Conservation (phyloP, 2,329 filamentous ascomycete species). For the Penicillium sp. region DNA sequence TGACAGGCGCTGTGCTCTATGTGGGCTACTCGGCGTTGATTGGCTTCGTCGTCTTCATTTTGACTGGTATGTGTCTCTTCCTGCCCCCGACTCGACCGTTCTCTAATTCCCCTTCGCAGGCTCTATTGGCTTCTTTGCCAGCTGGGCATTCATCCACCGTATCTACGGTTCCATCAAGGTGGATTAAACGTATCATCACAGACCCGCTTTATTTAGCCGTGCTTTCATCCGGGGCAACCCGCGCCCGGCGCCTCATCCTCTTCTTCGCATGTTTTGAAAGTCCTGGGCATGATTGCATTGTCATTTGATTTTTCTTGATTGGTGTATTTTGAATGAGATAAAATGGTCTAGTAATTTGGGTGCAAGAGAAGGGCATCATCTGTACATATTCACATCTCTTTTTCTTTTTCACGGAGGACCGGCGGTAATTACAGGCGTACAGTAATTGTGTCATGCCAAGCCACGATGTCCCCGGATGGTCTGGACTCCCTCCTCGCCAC, state of each 20-base stretch:
- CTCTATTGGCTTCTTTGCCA: constrained; percentile 92
- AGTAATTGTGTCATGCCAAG: constrained; percentile 27
- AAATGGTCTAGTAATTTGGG: neutral
- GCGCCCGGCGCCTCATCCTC: neutral
- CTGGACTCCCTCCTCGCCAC: constrained; percentile 25
- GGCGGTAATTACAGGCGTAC: neutral
- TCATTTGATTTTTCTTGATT: neutral
- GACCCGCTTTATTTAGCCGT: constrained; percentile 5
- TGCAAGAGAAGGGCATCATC: neutral
- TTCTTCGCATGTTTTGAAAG: constrained; percentile 13
- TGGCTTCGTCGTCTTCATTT: constrained; percentile 87
- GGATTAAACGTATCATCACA: constrained; percentile 60
- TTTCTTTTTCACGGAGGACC: neutral
- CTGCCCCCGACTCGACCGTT: neutral
- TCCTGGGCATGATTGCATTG: constrained; percentile 7
- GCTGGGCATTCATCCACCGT: constrained; percentile 89
- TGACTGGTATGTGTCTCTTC: constrained; percentile 72
- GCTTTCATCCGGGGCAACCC: constrained; percentile 10
- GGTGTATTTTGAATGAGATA: constrained; percentile 4
- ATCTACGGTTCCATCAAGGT: constrained; percentile 99
- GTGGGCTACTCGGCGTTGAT: constrained; percentile 89
- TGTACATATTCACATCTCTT: neutral
- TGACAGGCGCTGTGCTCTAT: constrained; percentile 88
- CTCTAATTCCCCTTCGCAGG: constrained; percentile 56
- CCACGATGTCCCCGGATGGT: constrained; percentile 29